phyloP scores from a whole-genome alignment of 768 basidiomycete genomes.

The Neoboletus subvelutipes region DNA sequence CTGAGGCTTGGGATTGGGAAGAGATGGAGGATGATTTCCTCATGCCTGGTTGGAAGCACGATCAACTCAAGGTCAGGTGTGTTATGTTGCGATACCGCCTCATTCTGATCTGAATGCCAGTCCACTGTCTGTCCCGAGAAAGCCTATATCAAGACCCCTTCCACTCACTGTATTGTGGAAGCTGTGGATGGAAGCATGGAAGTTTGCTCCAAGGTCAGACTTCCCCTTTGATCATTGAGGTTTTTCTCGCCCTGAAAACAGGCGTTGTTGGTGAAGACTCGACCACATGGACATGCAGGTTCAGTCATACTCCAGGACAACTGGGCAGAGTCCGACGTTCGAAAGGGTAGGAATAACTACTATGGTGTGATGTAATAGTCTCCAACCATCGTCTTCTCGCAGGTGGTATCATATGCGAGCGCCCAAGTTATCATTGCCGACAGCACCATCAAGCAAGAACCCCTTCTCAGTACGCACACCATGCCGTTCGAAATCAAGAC shows the following conservation, averaged over 20 bases:
- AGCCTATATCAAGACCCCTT: constrained; percentile 35
- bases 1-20: too few species aligned
- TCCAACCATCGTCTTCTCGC: not conserved
- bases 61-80: constrained; percentile 21
- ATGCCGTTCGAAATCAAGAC: too few species aligned
- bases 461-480: too few species aligned
- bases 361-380: not conserved
- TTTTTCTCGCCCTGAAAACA: constrained; percentile 22
- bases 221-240: not conserved
- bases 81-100: not conserved
- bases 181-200: constrained; percentile 38
- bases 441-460: constrained; percentile 28
- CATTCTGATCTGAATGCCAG: constrained; percentile 15
- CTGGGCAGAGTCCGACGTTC: constrained; percentile 68
- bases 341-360: constrained; percentile 46
- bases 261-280: constrained; percentile 51
- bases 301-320: too few species aligned
- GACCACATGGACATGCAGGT: constrained; percentile 40
- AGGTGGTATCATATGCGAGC: constrained; percentile 87
- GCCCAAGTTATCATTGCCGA: constrained; percentile 67
- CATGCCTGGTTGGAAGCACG: constrained; percentile 43
- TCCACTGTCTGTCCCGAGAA: constrained; percentile 9
- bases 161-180: constrained; percentile 58
- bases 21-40: constrained; percentile 54
- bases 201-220: constrained; percentile 25